These are phyloP conservation scores for Candida schatavii DNA, from an alignment of 805 yeast species.

Conservation along the genomic window DNA sequence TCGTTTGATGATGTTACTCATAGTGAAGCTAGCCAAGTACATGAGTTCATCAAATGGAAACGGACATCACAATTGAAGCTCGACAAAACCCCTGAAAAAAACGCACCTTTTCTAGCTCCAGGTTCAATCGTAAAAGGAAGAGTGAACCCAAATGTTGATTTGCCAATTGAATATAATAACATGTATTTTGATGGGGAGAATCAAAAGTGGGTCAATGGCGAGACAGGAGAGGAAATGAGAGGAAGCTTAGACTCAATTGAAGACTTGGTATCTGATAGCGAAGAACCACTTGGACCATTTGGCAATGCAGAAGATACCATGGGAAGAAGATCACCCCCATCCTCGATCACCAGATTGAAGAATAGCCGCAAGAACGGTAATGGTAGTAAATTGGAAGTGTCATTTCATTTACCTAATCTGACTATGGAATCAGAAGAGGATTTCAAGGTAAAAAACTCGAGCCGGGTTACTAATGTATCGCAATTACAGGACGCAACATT, in stretches of 20 bases:
- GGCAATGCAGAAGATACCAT: constrained; percentile 6
- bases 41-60: constrained; percentile 34
- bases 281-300: constrained; percentile 1
- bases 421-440: constrained; percentile 12
- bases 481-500: constrained; percentile 46
- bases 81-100: constrained; percentile 9
- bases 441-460: constrained; percentile 17
- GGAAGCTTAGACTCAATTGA: constrained; percentile 40
- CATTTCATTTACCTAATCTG: constrained; percentile 37
- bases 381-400: constrained; percentile 32
- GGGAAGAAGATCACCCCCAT: background rate
- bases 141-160: constrained; percentile 31
- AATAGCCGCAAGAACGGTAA: background rate
- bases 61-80: constrained; percentile 35
- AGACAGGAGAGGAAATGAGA: constrained; percentile 13
- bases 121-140: constrained; percentile 22
- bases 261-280: constrained; percentile 22
- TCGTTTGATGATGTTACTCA: constrained; percentile 16
- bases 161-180: constrained; percentile 34
- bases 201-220: constrained; percentile 27
- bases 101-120: background rate
- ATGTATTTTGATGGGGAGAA: constrained; percentile 32
- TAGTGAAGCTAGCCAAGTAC: constrained; percentile 14
- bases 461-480: constrained; percentile 38
- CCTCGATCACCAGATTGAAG: background rate